Evolutionary conservation across 177 flowering plant species (phyloP), one percentile per base, ranked within the genome.

Genomic region (Vitis hybrid): DNA sequence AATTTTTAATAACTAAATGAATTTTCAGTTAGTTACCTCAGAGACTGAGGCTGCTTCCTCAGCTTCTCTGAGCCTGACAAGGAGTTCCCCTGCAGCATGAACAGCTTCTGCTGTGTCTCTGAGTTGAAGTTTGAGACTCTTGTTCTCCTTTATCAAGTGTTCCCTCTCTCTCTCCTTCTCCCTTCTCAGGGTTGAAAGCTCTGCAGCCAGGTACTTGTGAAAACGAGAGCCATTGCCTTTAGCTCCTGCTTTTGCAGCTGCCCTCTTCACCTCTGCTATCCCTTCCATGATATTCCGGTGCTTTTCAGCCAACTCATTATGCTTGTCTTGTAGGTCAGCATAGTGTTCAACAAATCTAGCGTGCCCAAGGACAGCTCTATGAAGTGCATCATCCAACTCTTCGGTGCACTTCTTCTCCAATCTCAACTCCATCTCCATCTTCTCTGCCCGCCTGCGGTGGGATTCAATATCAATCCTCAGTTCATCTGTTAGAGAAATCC

Each of bases 81-180:
- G 97, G 11, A 96, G 86, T 74, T 92, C 98, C 32, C 98, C 99
- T 59, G 98, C 99, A 76, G 99, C 97, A 78, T 88, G 99, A 66
- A 96, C 97, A 74, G 98, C 98, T 81, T 96, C 99, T 51, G 97
- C 97, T 66, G 99, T 96, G 80, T 96, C 99, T 74, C 88, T 80
- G 19, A 93, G 91, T 78, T 96, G 99, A 73, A 84, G 71, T 66
- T 71, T 89, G 2, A 93, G 93, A 63, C 84, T 82, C 69, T 72
- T 84, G 76, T 96, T 96, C 84, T 96, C 97, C 81, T 86, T 92
- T 71, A 81, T 93, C 79, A 96, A 68, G 52, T 82, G 51, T 30
- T 91, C 91, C 70, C 89, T 86, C 72, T 96, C 99, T 70, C 75
- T 87, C 67, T 92, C 97, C 80, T 82, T 91, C 77, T 92, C 91